Evolutionary conservation across 2,329 filamentous ascomycete species (phyloP).

Genomic region (Cucurbitaria berberidis): DNA sequence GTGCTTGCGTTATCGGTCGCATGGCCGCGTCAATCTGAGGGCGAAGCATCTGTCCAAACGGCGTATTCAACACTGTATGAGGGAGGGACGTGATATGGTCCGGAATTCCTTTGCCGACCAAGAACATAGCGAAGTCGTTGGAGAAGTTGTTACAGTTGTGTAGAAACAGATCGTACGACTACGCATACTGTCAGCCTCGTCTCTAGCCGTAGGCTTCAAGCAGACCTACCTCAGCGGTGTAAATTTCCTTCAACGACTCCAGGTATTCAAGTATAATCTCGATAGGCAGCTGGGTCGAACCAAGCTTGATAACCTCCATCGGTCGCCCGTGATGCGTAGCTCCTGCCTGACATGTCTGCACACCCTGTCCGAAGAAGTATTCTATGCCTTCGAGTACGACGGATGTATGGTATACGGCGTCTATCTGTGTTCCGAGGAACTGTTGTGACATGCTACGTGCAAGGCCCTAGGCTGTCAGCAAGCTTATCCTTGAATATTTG

Average conservation of each 20-base stretch:
- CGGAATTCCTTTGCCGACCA: conserved; percentile 87
- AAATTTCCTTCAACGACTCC: conserved; percentile 80
- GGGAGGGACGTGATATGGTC: conserved; percentile 85
- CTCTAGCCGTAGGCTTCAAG: no score
- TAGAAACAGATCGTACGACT: conserved; percentile 57
- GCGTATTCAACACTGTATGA: conserved; percentile 81
- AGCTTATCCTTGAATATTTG: background rate
- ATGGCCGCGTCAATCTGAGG: conserved; percentile 74
- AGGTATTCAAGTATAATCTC: conserved; percentile 88
- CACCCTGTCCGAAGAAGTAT: conserved; percentile 88
- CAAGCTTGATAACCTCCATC: conserved; percentile 76
- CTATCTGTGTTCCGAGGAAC: conserved; percentile 73
- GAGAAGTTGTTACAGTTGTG: conserved; percentile 99
- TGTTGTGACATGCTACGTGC: conserved; percentile 61
- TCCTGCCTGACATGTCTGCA: conserved; percentile 81
- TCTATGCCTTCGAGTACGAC: conserved; percentile 84
- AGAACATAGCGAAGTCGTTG: conserved; percentile 87
- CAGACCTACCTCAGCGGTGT: conserved; percentile 71
- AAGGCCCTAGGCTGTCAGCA: conserved; percentile 54
- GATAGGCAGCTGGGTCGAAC: conserved; percentile 76
- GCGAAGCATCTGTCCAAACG: conserved; percentile 85
- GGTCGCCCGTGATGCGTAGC: conserved; percentile 86
- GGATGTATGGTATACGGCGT: conserved; percentile 94
- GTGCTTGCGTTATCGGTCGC: conserved; percentile 66
- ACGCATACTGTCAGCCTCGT: conserved; percentile 31